Conservation (phyloP, 352 stramenopile genomes). For the Pythium rhizo-oryzae region DNA sequence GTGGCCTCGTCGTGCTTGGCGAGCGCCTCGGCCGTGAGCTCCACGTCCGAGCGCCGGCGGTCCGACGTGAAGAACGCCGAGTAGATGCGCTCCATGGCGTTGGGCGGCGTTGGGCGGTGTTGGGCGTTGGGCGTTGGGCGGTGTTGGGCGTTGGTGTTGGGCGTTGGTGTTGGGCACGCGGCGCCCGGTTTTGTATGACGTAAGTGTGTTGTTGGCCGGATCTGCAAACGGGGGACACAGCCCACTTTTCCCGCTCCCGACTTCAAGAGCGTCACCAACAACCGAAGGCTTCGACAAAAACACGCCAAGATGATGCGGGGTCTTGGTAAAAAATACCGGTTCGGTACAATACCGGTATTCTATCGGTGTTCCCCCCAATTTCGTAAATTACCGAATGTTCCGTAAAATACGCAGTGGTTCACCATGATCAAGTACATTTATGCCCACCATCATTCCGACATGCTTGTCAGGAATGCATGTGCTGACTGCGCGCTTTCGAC, state of each 20-base stretch:
- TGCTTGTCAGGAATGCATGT: no score
- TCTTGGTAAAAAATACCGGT: not conserved
- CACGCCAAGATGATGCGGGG: not conserved
- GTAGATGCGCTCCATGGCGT: slow-evolving; percentile 87
- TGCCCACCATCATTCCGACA: no score
- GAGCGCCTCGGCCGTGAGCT: slow-evolving; percentile 64
- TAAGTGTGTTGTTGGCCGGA: slow-evolving; percentile 4
- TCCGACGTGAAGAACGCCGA: slow-evolving; percentile 82
- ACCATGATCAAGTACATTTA: no score
- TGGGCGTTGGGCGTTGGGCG: not conserved
- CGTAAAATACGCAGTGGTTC: no score
- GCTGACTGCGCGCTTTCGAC: not conserved
- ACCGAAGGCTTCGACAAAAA: slow-evolving; percentile 5
- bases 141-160: no score
- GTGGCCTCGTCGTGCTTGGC: slow-evolving; percentile 67
- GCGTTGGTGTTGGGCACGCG: not conserved
- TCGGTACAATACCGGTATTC: not conserved
- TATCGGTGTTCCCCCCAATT: no score
- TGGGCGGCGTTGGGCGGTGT: not conserved
- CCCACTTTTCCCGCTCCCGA: not conserved
- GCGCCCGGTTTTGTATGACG: slow-evolving; percentile 14
- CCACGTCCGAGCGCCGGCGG: slow-evolving; percentile 35
- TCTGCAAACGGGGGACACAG: not conserved
- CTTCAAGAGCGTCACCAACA: slow-evolving; percentile 23
- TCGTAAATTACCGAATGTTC: no score